Evolutionary conservation across 164 flowering plant genomes (phyloP).

Genomic region (Annona cherimola): DNA sequence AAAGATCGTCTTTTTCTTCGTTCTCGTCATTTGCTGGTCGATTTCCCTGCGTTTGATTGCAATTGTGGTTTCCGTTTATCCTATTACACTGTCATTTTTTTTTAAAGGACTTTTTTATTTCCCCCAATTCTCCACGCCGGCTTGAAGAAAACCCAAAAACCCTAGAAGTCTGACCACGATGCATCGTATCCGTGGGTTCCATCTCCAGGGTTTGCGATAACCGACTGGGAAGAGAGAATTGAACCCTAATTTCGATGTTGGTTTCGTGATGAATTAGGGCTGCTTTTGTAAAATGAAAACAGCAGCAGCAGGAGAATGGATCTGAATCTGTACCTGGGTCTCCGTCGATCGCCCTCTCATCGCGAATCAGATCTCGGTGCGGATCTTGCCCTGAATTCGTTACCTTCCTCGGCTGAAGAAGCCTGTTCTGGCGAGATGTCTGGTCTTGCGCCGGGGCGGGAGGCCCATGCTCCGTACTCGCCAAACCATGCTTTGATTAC

Average conservation of each 20-base stretch:
- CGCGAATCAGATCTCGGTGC: conserved; percentile 23
- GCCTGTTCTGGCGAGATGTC: conserved; percentile 11
- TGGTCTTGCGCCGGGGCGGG: conserved; percentile 5
- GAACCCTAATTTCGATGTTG: not conserved
- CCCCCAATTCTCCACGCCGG: not conserved
- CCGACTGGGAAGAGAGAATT: not conserved
- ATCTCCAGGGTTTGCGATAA: not conserved
- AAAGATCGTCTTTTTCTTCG: not conserved
- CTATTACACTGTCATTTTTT: not conserved
- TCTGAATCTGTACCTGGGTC: conserved; percentile 29
- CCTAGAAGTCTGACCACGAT: not conserved
- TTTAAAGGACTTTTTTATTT: not conserved
- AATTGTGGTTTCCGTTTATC: not conserved
- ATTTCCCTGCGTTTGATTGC: not conserved
- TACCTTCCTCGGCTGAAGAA: conserved; percentile 4
- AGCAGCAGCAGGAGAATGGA: conserved; percentile 23
- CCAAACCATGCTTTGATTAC: conserved; percentile 16
- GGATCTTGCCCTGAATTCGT: conserved; percentile 25
- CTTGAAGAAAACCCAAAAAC: not conserved
- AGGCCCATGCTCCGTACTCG: conserved; percentile 11
- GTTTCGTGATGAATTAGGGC: conserved; percentile 1
- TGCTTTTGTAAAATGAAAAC: conserved; percentile 4
- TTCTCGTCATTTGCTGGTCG: not conserved
- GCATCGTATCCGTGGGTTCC: not conserved
- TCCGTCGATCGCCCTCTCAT: conserved; percentile 21